phyloP scores from a whole-genome alignment of 805 yeast genomes.

The Wickerhamiella brachini region DNA sequence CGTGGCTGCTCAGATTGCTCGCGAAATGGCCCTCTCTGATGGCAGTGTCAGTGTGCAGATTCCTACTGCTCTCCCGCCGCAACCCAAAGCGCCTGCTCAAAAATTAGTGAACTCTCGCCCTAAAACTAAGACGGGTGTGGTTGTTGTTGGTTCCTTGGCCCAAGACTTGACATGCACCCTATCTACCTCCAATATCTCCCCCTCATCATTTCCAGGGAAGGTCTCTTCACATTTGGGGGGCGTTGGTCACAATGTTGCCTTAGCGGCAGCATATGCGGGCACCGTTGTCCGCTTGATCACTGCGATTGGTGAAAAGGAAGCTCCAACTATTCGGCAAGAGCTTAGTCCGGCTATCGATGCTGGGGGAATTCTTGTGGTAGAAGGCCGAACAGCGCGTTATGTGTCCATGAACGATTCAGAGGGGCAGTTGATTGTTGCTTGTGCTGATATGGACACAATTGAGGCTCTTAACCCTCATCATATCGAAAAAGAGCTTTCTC shows the following conservation, averaged over 20 bases:
- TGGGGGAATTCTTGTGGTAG: constrained; percentile 29
- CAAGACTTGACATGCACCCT: constrained; percentile 53
- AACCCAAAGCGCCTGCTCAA: not conserved
- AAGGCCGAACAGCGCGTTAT: constrained; percentile 51
- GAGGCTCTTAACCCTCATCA: constrained; percentile 35
- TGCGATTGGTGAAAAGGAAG: constrained; percentile 28
- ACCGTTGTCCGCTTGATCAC: constrained; percentile 12
- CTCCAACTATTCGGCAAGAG: constrained; percentile 12
- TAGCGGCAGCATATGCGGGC: constrained; percentile 37
- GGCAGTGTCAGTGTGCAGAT: constrained; percentile 22
- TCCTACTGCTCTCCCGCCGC: not conserved
- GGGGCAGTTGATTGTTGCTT: constrained; percentile 60
- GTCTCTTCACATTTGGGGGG: constrained; percentile 57
- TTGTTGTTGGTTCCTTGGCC: constrained; percentile 65
- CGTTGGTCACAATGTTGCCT: constrained; percentile 66
- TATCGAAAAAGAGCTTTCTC: constrained; percentile 29
- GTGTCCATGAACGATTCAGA: constrained; percentile 46
- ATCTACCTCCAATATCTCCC: constrained; percentile 18
- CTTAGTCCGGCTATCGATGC: constrained; percentile 18
- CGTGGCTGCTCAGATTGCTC: constrained; percentile 55
- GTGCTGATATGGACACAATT: constrained; percentile 72
- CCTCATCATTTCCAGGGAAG: constrained; percentile 61
- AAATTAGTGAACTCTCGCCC: not conserved
- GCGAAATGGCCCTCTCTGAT: constrained; percentile 26
- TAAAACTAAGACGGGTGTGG: constrained; percentile 15